Evolutionary conservation across 805 yeast species (phyloP).

Genomic region (Suhomyces sp.): DNA sequence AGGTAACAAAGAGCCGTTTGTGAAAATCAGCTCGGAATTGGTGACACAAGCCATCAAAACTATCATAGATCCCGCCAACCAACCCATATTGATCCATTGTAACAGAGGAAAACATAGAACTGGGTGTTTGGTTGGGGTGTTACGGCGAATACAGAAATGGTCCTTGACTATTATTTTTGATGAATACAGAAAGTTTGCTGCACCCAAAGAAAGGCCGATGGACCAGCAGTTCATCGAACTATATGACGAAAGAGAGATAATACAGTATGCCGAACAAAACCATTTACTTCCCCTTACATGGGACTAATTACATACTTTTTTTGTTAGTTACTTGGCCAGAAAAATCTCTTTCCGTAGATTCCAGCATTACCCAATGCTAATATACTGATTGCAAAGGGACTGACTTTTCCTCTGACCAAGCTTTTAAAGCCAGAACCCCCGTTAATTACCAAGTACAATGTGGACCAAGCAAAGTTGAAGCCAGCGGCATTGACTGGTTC

Average conservation of each 20-base stretch:
- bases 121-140: constrained; percentile 92
- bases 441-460: constrained; percentile 69
- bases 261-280: constrained; percentile 47
- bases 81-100: constrained; percentile 90
- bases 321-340: constrained; percentile 23
- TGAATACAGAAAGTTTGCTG: constrained; percentile 91
- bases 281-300: constrained; percentile 69
- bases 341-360: constrained; percentile 68
- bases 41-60: constrained; percentile 80
- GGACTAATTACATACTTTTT: constrained; percentile 29
- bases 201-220: constrained; percentile 91
- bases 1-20: constrained; percentile 95
- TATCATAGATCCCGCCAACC: constrained; percentile 80
- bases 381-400: constrained; percentile 58
- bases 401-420: constrained; percentile 53
- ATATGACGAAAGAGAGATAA: constrained; percentile 68
- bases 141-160: constrained; percentile 88
- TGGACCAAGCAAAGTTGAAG: constrained; percentile 76
- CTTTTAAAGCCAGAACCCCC: constrained; percentile 56
- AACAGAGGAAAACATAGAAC: constrained; percentile 96
- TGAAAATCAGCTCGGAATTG: constrained; percentile 61
- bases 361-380: constrained; percentile 62
- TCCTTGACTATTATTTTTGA: constrained; percentile 90
- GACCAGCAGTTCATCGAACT: constrained; percentile 95
- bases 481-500: constrained; percentile 81